Evolutionary conservation across 2,329 filamentous ascomycete genomes (phyloP).

Genomic region (Ophiocordyceps camponoti-floridani): DNA sequence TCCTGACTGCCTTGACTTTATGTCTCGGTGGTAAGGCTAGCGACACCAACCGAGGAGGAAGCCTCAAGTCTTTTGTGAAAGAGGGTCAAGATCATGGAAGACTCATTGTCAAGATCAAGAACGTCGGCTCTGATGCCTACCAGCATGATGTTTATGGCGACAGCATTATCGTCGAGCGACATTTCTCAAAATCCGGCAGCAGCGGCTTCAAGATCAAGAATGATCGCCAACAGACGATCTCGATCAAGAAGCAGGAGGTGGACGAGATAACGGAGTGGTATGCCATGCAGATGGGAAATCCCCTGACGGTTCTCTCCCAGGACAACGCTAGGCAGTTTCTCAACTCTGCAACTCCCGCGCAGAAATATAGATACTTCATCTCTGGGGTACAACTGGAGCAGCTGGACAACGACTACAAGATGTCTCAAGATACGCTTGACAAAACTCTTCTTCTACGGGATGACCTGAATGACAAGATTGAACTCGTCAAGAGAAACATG

Average conservation of each 20-base stretch:
- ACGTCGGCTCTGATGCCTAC: constrained; percentile 71
- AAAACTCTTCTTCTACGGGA: constrained; percentile 27
- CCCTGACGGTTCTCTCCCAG: constrained; percentile 87
- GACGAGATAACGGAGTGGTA: constrained; percentile 91
- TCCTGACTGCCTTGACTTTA: constrained; percentile 79
- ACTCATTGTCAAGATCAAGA: constrained; percentile 77
- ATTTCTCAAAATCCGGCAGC: constrained; percentile 57
- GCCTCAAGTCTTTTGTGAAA: constrained; percentile 80
- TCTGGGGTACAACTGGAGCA: constrained; percentile 88
- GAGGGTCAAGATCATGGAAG: constrained; percentile 62
- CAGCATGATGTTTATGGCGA: constrained; percentile 67
- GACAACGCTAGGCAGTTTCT: constrained; percentile 90
- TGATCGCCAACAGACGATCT: constrained; percentile 49
- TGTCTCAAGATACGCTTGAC: constrained; percentile 66
- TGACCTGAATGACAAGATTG: constrained; percentile 16
- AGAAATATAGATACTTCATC: constrained; percentile 95
- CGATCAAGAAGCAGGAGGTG: constrained; percentile 69
- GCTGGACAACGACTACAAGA: constrained; percentile 75
- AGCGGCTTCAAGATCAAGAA: constrained; percentile 82
- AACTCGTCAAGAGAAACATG: constrained; percentile 19
- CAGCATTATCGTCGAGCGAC: constrained; percentile 76
- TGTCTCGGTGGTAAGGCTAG: constrained; percentile 92
- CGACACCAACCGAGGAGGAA: constrained; percentile 79
- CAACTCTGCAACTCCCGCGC: constrained; percentile 59
- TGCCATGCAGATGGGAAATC: constrained; percentile 87